Percentiles rank a stretch among this genome's conserved stretches.
Evolutionary conservation across 1,284 basidiomycete genomes (phyloP).

Genomic region (Cutaneotrichosporon sp.): DNA sequence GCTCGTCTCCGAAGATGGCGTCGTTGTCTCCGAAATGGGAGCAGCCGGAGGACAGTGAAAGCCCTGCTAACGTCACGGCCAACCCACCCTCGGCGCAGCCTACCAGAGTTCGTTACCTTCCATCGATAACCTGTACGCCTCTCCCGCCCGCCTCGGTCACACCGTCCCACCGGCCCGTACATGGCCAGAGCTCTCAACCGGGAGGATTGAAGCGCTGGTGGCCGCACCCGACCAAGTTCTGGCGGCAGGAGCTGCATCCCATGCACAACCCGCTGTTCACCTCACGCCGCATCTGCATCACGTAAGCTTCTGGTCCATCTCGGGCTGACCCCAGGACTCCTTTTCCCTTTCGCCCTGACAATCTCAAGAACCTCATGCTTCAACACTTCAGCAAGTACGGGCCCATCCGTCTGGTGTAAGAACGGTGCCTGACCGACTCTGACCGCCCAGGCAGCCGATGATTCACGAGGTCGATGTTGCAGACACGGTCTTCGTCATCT

Average conservation of each 20-base stretch:
- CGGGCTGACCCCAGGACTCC: slow-evolving; percentile 28
- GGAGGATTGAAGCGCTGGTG: background rate
- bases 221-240: slow-evolving; percentile 21
- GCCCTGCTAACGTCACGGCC: background rate
- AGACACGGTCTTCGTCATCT: slow-evolving; percentile 36
- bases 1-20: background rate
- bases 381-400: slow-evolving; percentile 41
- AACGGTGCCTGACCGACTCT: background rate
- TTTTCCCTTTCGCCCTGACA: slow-evolving; percentile 27
- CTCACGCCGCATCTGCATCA: slow-evolving; percentile 29
- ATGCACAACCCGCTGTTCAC: slow-evolving; percentile 32
- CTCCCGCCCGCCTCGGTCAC: background rate
- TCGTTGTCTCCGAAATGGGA: background rate
- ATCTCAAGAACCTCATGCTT: slow-evolving; percentile 17
- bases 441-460: background rate
- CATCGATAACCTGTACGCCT: background rate
- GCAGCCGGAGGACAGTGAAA: background rate
- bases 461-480: slow-evolving; percentile 8
- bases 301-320: slow-evolving; percentile 23
- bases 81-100: background rate
- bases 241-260: slow-evolving; percentile 35
- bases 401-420: slow-evolving; percentile 30
- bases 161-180: background rate
- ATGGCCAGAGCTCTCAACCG: background rate
- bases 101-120: background rate